Percentiles rank a stretch among this genome's conserved stretches.
Conservation (phyloP, 306 rosid genomes). For the Medicago lupulina region DNA sequence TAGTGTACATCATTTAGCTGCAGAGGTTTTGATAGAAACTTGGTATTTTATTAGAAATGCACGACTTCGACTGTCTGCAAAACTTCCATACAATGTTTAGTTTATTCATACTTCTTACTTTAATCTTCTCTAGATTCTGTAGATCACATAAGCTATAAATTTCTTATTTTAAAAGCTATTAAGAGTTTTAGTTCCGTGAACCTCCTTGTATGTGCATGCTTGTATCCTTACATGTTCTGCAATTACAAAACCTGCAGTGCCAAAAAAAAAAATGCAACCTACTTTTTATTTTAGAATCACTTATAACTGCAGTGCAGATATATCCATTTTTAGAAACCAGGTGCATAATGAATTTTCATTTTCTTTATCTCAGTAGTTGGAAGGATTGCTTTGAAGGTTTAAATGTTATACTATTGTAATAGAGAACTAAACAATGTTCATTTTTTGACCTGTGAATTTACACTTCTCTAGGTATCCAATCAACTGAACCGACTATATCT, state of each 20-base stretch:
- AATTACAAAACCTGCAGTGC: slow-evolving; percentile 23
- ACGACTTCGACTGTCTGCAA: neutral
- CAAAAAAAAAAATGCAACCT: slow-evolving; percentile 3
- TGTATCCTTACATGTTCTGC: slow-evolving; percentile 23
- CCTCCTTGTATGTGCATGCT: slow-evolving; percentile 10
- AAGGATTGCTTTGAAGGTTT: slow-evolving; percentile 28
- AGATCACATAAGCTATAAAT: slow-evolving; percentile 19
- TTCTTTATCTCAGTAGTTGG: slow-evolving; percentile 14
- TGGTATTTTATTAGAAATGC: slow-evolving; percentile 1
- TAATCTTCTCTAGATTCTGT: slow-evolving; percentile 19
- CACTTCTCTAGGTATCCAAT: slow-evolving; percentile 76
- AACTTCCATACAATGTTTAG: slow-evolving; percentile 1
- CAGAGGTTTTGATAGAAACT: slow-evolving; percentile 5
- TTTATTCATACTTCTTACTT: slow-evolving; percentile 37
- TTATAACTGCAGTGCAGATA: slow-evolving; percentile 1
- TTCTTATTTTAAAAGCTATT: slow-evolving; percentile 12
- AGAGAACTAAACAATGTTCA: neutral
- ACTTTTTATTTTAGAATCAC: slow-evolving; percentile 32
- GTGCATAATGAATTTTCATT: slow-evolving; percentile 7
- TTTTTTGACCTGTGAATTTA: slow-evolving; percentile 38
- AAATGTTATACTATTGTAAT: slow-evolving; percentile 19
- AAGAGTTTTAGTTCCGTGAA: neutral
- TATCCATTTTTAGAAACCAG: slow-evolving; percentile 22
- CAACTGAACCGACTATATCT: slow-evolving; percentile 83
- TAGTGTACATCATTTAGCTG: slow-evolving; percentile 19